Base-by-base conservation (phyloP, 768 basidiomycete genomes). In the Trametes punicea region DNA sequence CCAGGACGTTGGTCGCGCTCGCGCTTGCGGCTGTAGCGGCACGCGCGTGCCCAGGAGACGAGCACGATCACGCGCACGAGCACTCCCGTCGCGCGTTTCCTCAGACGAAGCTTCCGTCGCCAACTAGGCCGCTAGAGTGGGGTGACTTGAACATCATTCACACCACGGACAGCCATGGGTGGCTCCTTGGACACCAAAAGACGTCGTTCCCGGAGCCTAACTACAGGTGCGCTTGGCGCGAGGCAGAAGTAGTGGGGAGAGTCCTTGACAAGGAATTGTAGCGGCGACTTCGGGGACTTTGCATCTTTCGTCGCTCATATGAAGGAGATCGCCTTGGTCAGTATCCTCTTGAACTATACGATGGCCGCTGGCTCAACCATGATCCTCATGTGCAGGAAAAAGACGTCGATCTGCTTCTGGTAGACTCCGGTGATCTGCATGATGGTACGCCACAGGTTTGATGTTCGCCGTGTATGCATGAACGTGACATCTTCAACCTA, bases 91-190 rank as follows among this genome's bases (percentile, higher is more conserved):
- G 77, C 50, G 72, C 74, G 47, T 68, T 71, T 47, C 76, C 80
- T 0, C 69, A 75, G 42, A 60, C 70, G 13, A 71, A 72, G 13
- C 68, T 85, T 29, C 72, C 81, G 0, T 76, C 76, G 16, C 92
- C 92, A 4, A 78, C 79, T 52, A 75, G 84, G 18, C 79, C 82
- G 21, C 77, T 96, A 13, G 80, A 82, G 48, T 94, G 93, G 93
- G 84, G 87, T n/a, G 90, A 94, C 64, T 77, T 95, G 53, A 95
- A 95, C 66, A 80, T 94, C 64, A 78, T 94, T 42, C 84, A 87
- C 64, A 94, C 91, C 2, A 94, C 93, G 0, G 92, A 94, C 69
- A 88, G 81, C 34, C 86, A 89, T 72, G 82, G 87, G 25, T 87
- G 87, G 87, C 74, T 95, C 3, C 76, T 93, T 33, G 93, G 93